Percentiles rank a stretch among this genome's conserved stretches.
Conservation (phyloP, 2,329 filamentous ascomycete genomes). For the Aureobasidium sp. region DNA sequence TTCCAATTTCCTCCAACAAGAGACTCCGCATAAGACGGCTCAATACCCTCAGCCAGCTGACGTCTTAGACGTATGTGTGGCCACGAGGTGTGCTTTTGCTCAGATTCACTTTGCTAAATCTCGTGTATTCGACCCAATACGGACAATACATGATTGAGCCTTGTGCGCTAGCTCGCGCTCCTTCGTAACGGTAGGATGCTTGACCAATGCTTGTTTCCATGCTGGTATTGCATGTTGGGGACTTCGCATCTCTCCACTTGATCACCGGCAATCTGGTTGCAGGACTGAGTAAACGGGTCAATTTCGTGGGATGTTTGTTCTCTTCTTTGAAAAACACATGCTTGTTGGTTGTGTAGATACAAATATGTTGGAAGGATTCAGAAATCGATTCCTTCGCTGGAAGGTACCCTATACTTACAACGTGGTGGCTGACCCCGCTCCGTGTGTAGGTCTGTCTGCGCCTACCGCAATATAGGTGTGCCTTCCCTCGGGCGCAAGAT, state of each 20-base stretch:
- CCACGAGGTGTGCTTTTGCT: not conserved
- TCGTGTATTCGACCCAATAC: not conserved
- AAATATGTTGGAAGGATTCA: not conserved
- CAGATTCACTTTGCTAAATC: not conserved
- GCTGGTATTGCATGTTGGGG: not conserved
- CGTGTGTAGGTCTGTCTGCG: not conserved
- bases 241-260: not conserved
- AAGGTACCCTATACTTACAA: not conserved
- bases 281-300: not conserved
- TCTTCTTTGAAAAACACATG: not conserved
- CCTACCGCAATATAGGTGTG: not conserved
- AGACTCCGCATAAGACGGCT: not conserved
- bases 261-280: not conserved
- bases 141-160: not conserved
- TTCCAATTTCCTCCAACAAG: not conserved
- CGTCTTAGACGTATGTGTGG: not conserved
- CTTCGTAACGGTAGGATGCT: not conserved
- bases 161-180: not conserved
- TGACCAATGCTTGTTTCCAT: not conserved
- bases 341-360: not conserved
- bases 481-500: not conserved
- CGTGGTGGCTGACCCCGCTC: slow-evolving; percentile 2
- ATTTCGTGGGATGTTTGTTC: not conserved
- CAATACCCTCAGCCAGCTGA: not conserved
- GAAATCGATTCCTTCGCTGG: not conserved